A percentile compares a stretch with the other conserved stretches of the same genome.
These are phyloP conservation scores for Nigrospora osmanthi DNA, from an alignment of 2,329 filamentous ascomycete genomes.

Conservation along the genomic window DNA sequence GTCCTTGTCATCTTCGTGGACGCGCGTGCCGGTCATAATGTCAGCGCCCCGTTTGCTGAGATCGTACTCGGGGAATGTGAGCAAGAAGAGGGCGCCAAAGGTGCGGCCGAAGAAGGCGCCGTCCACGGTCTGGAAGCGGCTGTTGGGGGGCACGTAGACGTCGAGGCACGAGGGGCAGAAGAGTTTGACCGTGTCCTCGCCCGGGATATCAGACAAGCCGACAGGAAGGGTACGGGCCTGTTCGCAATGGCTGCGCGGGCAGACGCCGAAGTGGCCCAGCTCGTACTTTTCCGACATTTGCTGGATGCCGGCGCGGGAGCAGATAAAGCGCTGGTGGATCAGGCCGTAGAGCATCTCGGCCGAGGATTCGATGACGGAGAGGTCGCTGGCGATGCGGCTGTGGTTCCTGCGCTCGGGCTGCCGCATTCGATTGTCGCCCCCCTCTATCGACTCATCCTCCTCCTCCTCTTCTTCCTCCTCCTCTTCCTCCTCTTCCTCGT, in stretches of 20 bases:
- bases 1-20: conserved; percentile 35
- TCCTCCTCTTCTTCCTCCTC: conserved; percentile 68
- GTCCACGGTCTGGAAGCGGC: conserved; percentile 92
- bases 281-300: conserved; percentile 99
- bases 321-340: conserved; percentile 98
- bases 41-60: conserved; percentile 65
- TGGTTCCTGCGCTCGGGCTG: conserved; percentile 66
- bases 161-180: conserved; percentile 97
- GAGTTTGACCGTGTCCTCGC: conserved; percentile 95
- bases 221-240: conserved; percentile 87
- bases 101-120: conserved; percentile 98
- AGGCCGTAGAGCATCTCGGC: conserved; percentile 98
- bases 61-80: conserved; percentile 96
- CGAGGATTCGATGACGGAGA: conserved; percentile 92
- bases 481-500: conserved; percentile 76
- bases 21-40: conserved; percentile 34
- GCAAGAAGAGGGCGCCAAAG: conserved; percentile 93
- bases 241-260: conserved; percentile 89
- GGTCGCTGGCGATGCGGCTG: conserved; percentile 80
- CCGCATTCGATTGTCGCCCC: conserved; percentile 41
- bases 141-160: conserved; percentile 95
- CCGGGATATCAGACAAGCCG: conserved; percentile 87
- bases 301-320: conserved; percentile 89
- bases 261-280: conserved; percentile 89
- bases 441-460: conserved; percentile 62